Evolutionary conservation across 768 basidiomycete species (phyloP).

Genomic region (Fomitopsis serialis): DNA sequence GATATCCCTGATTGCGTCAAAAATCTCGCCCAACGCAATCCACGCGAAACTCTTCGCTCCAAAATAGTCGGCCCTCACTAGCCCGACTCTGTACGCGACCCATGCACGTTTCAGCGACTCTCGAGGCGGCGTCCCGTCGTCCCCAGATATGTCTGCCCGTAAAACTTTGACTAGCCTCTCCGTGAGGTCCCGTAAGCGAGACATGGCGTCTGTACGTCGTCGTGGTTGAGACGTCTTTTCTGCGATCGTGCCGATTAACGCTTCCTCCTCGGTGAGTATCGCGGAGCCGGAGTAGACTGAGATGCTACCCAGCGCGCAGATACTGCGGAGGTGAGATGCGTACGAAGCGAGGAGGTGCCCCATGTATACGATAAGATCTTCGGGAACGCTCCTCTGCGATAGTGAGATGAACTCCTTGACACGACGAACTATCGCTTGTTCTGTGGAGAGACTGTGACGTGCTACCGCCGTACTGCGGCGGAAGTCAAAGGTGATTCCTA

Average conservation of each 20-base stretch:
- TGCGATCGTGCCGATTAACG: constrained; percentile 58
- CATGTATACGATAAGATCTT: constrained; percentile 1
- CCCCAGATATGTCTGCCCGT: constrained; percentile 45
- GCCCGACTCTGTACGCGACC: constrained; percentile 49
- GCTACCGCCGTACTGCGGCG: too few species aligned
- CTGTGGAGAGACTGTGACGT: constrained; percentile 5
- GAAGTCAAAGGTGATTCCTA: too few species aligned
- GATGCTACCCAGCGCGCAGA: constrained; percentile 43
- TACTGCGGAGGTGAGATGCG: constrained; percentile 38
- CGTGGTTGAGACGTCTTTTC: constrained; percentile 57
- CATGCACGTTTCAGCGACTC: constrained; percentile 44
- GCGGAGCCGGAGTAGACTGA: constrained; percentile 33
- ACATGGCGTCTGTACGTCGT: constrained; percentile 46
- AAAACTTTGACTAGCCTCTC: constrained; percentile 45
- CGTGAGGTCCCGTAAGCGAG: constrained; percentile 51
- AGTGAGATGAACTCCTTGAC: constrained; percentile 18
- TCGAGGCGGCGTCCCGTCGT: constrained; percentile 34
- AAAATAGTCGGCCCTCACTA: constrained; percentile 31
- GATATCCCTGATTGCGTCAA: constrained; percentile 44
- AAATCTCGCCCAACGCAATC: constrained; percentile 52
- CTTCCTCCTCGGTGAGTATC: constrained; percentile 58
- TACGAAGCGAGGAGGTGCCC: constrained; percentile 32
- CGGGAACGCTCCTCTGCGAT: neutral
- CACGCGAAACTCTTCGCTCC: constrained; percentile 61
- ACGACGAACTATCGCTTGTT: constrained; percentile 11